Evolutionary conservation across 2,329 filamentous ascomycete genomes (phyloP), one percentile per base, ranked within the genome.

Genomic region (Fusarium acutatum): DNA sequence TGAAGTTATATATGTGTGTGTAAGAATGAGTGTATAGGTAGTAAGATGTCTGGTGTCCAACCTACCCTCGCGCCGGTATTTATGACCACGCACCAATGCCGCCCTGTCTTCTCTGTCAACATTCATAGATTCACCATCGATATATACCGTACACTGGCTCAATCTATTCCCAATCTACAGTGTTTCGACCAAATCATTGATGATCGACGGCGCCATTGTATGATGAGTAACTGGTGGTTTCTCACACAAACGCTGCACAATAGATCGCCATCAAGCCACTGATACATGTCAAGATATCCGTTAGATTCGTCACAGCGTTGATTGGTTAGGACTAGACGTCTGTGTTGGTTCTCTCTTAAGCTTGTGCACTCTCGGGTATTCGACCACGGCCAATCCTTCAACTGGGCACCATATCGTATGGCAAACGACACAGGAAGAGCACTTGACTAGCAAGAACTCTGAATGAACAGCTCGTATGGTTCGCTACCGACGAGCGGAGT

Each of bases 211-310:
- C 66, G 67, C 59, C 65, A 60, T 70, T 70, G 65, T 69, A 52
- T 60, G 52, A 65, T 69, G 50, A 38, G 67, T 49, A 69, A 40
- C 35, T 44, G 52, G 37, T 60, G 26, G 52, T 22, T 53, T 53
- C 46, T 65, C 37, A 59, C 60, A 28, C 38, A 41, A 22, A 14
- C 40, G 41, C 38, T 47, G 61, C 34, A 60, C 59, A 70, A 53
- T 69, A 64, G 44, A 34, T 46, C 53, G 46, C 52, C 52, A 65
- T 37, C 35, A 69, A 69, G 59, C 67, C 67, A 70, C 60, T 34
- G 50, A 60, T 46, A 69, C 35, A 37, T 11, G 46, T 41, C 17
- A 28, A 37, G 38, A 59, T 20, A 28, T 30, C 7, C 26, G 18
- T 24, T 47, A 22, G 28, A 57, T 13, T n/a, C 40, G 11, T 6